Conservation (phyloP, 2,329 filamentous ascomycete species). For the Dactylellina drechsleri region DNA sequence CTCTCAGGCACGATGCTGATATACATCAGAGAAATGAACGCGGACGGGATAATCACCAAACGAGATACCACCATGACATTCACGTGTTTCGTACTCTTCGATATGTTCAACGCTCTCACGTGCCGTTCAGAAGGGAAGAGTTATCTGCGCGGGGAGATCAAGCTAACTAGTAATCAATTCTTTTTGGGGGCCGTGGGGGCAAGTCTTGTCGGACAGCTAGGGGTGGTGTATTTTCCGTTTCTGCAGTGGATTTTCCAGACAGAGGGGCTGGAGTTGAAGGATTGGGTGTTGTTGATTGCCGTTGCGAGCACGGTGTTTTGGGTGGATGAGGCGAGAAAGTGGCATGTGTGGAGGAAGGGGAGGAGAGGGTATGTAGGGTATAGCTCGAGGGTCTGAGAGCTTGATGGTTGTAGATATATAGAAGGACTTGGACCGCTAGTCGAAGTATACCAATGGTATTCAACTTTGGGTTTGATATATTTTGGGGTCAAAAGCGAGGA, state of each 20-base stretch:
- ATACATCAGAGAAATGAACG: conserved; percentile 89
- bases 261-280: conserved; percentile 78
- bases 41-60: conserved; percentile 82
- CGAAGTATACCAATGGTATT: no score
- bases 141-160: conserved; percentile 83
- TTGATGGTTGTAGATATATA: no score
- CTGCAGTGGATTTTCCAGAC: conserved; percentile 96
- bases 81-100: conserved; percentile 97
- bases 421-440: no score
- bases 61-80: conserved; percentile 99
- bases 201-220: conserved; percentile 82
- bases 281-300: conserved; percentile 76
- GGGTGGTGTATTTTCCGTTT: conserved; percentile 94
- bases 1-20: conserved; percentile 91
- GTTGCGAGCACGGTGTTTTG: conserved; percentile 93
- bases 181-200: conserved; percentile 96
- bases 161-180: conserved; percentile 84
- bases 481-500: no score
- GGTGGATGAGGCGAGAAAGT: conserved; percentile 92
- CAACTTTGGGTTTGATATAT: no score
- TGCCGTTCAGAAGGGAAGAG: conserved; percentile 93
- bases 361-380: conserved; percentile 70
- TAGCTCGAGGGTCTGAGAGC: conserved; percentile 71
- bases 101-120: conserved; percentile 98
- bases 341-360: conserved; percentile 66